phyloP scores from a whole-genome alignment of 306 rosid species.

The Malus orientalis region DNA sequence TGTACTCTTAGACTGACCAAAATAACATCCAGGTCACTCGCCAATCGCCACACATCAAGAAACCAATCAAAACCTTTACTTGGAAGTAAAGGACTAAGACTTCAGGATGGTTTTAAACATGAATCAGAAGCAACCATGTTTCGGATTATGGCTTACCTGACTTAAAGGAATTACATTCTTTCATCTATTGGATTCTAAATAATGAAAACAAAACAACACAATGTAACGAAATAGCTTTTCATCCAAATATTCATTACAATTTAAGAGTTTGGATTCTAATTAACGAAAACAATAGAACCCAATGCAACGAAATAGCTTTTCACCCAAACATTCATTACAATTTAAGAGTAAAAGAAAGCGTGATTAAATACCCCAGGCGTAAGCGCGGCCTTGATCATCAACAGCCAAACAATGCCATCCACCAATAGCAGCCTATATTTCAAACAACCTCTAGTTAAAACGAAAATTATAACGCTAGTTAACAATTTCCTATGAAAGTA shows the following conservation, averaged over 20 bases:
- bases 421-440: slow-evolving; percentile 83
- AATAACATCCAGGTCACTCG: neutral
- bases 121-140: neutral
- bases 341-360: neutral
- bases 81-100: neutral
- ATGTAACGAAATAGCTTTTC: neutral
- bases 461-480: too few species aligned
- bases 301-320: neutral
- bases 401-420: slow-evolving; percentile 99
- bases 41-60: neutral
- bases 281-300: neutral
- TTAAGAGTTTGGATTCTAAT: neutral
- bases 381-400: slow-evolving; percentile 94
- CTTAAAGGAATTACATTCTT: neutral
- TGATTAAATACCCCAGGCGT: slow-evolving; percentile 75
- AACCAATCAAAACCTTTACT: neutral
- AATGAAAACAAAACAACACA: neutral
- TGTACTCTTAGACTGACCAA: slow-evolving; percentile 8
- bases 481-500: neutral
- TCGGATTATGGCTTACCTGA: neutral
- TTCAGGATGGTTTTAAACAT: neutral
- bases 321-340: neutral
- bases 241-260: neutral
- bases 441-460: slow-evolving; percentile 1
- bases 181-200: neutral